These are phyloP conservation scores for Postia placenta DNA, from an alignment of 768 basidiomycete species.

Conservation along the genomic window DNA sequence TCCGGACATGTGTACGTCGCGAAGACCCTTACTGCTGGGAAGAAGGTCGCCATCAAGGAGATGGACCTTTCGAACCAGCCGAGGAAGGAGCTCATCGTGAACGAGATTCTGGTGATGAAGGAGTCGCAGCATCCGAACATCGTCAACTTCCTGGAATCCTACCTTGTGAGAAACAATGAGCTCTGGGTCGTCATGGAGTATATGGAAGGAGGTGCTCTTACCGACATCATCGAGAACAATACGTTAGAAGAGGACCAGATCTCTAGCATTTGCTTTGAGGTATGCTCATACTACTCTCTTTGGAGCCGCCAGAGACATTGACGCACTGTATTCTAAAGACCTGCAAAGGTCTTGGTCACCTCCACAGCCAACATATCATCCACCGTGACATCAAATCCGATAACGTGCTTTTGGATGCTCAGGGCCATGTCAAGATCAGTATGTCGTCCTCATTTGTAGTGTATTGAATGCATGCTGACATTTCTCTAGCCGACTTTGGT, in stretches of 20 bases:
- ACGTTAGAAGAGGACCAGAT: conserved; percentile 94
- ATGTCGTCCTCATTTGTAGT: conserved; percentile 26
- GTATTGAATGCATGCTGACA: conserved; percentile 1
- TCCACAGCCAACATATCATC: conserved; percentile 92
- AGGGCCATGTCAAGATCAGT: conserved; percentile 98
- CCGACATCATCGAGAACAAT: conserved; percentile 97
- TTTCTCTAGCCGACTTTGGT: conserved; percentile 78
- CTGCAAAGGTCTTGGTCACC: conserved; percentile 88
- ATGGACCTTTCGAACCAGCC: conserved; percentile 96
- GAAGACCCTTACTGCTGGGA: conserved; percentile 76
- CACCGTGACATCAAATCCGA: conserved; percentile 98
- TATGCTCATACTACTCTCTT: conserved; percentile 29
- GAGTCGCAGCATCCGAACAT: conserved; percentile 97
- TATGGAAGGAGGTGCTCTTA: conserved; percentile 97
- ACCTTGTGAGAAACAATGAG: conserved; percentile 81
- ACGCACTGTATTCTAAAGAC: conserved; percentile 51
- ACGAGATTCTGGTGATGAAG: conserved; percentile 98
- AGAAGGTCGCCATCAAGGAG: conserved; percentile 96
- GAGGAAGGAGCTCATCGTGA: conserved; percentile 95
- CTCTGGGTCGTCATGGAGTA: conserved; percentile 99
- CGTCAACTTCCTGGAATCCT: conserved; percentile 91
- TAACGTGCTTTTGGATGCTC: conserved; percentile 88
- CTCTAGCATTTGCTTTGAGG: conserved; percentile 86
- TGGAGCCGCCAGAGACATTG: background rate
- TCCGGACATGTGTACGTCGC: conserved; percentile 98